These are phyloP conservation scores for Fusarium denticulatum DNA, from an alignment of 2,329 filamentous ascomycete species.

Conservation along the genomic window DNA sequence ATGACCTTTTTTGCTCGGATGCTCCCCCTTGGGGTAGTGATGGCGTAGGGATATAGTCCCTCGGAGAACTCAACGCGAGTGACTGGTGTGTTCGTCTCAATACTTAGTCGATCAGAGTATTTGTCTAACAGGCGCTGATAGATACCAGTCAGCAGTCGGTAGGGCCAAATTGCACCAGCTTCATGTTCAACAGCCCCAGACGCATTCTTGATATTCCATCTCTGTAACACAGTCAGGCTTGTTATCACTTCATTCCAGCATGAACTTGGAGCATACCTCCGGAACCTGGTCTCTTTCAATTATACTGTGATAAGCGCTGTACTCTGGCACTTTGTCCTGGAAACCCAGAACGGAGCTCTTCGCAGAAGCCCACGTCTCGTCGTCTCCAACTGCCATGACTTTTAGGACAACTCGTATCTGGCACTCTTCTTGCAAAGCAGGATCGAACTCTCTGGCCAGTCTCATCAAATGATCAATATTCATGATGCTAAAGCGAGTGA, in stretches of 20 bases:
- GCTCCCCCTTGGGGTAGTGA: slow-evolving; percentile 57
- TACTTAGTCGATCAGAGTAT: slow-evolving; percentile 44
- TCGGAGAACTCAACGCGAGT: not conserved
- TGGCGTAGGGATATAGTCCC: slow-evolving; percentile 46
- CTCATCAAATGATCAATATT: slow-evolving; percentile 3
- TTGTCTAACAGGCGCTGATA: slow-evolving; percentile 50
- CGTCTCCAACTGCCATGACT: slow-evolving; percentile 8
- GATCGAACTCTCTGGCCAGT: not conserved
- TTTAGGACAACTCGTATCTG: slow-evolving; percentile 2
- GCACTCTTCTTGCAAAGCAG: not conserved
- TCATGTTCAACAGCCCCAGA: slow-evolving; percentile 52
- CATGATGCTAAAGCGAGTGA: slow-evolving; percentile 3
- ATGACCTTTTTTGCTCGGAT: slow-evolving; percentile 60
- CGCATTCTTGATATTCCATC: slow-evolving; percentile 37
- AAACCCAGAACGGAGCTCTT: not conserved
- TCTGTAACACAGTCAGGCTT: slow-evolving; percentile 9
- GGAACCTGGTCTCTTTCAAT: not conserved
- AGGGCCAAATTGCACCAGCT: slow-evolving; percentile 60
- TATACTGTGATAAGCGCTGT: not conserved
- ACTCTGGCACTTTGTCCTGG: not conserved
- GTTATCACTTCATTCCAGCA: rapidly evolving
- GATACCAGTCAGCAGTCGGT: slow-evolving; percentile 55
- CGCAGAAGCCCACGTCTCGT: not conserved
- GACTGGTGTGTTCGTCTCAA: slow-evolving; percentile 52
- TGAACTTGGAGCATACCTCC: not conserved